Base-by-base conservation (phyloP, 2,329 filamentous ascomycete species). In the Ascocoryne sarcoides region DNA sequence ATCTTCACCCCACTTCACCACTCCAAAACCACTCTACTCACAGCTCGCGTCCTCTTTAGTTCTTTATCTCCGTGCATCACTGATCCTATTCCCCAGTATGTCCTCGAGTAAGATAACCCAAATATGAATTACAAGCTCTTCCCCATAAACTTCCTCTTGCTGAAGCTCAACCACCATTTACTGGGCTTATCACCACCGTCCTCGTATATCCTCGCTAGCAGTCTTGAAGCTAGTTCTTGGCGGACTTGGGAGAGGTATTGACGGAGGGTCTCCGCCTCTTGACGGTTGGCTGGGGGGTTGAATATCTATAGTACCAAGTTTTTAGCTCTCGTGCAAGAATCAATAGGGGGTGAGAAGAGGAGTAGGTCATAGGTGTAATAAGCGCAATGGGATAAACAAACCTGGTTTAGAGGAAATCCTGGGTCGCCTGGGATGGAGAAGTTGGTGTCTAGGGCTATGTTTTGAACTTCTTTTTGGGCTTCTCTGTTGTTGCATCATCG, bases 141-240 rank as follows among this genome's bases (percentile, higher is more conserved):
- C 63, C 89, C 89, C 92, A 98, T 96, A 62, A 98, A 98, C 78
- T 95, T 95, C 68, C 92, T 82, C 80, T 96, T 96, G 39, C 85
- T 86, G 63, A 95, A 98, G 72, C 92, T 96, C 62, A 98, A 67
- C 92, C 92, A 98, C 86, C 90, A 96, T 79, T 93, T 76, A 64
- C 69, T 75, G 40, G 77, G 76, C 65, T 75, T 76, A 66, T 85
- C 64, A 70, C 65, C 80, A 79, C 85, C 63, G 67, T 89, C 88
- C 40, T 84, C 82, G 62, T 94, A 98, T 50, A 98, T 81, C 54
- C 89, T 76, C 38, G 84, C 83, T 60, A 95, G 67, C 67, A 98
- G 70, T 61, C 92, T 75, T 42, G 73, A 67, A 4, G 89, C 89
- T 47, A 96, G 69, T 68, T 96, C 92, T 65, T 96, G 90, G 55